Base-by-base conservation (phyloP, 225 moss, liverwort and hornwort species). In the Ulota crispa region DNA sequence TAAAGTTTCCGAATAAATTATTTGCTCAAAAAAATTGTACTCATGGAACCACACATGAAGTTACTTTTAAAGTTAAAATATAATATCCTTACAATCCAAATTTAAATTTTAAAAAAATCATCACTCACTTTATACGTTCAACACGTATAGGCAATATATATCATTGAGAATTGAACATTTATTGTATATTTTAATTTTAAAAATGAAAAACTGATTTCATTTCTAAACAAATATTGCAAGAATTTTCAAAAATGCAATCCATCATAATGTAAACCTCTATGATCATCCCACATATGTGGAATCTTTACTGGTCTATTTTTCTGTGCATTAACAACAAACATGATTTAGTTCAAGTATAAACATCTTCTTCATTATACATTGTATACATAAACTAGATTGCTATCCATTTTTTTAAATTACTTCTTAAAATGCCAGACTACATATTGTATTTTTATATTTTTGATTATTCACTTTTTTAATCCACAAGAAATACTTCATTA, bases 371-470 rank as follows among this genome's bases (percentile, higher is more conserved):
- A 32, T 45, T 0, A 57, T 0, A 3, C 11, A 0, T 6, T 37
- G 3, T 14, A 0, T 1, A 64, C 5, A 5, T 3, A 24, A 24
- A 1, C 8, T 2, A 21, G 7, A n/a, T 0, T 0, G n/a, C 6
- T 6, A 7, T 60, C 7, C 0, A 0, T 0, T 0, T 16, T 18
- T 7, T 2, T 0, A 1, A 15, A 2, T 13, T 0, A 0, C 1
- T 0, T 15, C 10, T 11, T 0, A 1, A 1, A 21, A 15, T 12
- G 7, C 10, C 41, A 42, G 2, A 5, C 24, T 2, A 0, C 1
- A n/a, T 55, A 0, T 4, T 39, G 4, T 39, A 3, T 24, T 2
- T 0, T 27, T 14, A 27, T 0, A 67, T 1, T 37, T 36, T 1
- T 0, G 19, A 31, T 6, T 36, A n/a, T 39, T 39, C 39, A 39